These are phyloP conservation scores for Adansonia digitata DNA, from an alignment of 345 rosid genomes.

Conservation along the genomic window DNA sequence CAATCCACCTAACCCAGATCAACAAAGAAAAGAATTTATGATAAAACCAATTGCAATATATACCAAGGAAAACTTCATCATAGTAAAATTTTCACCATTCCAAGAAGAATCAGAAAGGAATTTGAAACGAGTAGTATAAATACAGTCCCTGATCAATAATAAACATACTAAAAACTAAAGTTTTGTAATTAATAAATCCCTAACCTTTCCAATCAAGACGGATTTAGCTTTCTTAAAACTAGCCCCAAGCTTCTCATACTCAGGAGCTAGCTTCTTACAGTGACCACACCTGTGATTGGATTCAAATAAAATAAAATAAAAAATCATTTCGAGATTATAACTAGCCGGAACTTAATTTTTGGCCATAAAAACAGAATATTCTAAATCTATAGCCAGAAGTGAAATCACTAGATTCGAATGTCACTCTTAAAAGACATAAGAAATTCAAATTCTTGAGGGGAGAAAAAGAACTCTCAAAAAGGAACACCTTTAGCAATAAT, in stretches of 20 bases:
- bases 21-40: too few relatives aligned
- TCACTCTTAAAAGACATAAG: background rate
- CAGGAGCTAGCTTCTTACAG: slow-evolving; percentile 98
- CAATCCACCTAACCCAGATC: slow-evolving; percentile 69
- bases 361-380: background rate
- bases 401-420: background rate
- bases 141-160: background rate
- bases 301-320: background rate
- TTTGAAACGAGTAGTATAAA: background rate
- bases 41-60: background rate
- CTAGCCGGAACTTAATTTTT: background rate
- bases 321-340: background rate
- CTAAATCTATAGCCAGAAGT: background rate
- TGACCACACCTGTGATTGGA: slow-evolving; percentile 77
- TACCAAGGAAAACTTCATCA: background rate
- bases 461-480: too few relatives aligned
- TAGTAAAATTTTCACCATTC: background rate
- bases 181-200: background rate
- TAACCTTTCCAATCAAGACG: slow-evolving; percentile 84
- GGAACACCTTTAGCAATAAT: background rate
- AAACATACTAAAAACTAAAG: background rate
- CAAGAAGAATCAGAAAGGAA: background rate
- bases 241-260: slow-evolving; percentile 85
- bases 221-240: slow-evolving; percentile 89
- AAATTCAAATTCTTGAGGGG: background rate